Conservation (phyloP, 2,329 filamentous ascomycete genomes). For the Curvularia verruculosa region DNA sequence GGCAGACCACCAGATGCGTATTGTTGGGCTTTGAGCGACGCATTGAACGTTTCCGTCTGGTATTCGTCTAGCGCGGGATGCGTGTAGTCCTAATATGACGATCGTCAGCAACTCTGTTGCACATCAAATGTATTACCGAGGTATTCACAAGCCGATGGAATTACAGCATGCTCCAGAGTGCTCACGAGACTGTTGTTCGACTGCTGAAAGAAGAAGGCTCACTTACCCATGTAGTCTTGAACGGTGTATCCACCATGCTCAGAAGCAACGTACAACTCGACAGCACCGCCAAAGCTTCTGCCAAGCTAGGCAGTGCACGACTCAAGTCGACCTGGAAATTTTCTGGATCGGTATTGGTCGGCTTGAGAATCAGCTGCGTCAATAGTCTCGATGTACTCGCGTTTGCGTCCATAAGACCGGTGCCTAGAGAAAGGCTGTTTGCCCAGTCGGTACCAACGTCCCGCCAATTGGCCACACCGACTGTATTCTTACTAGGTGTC, state of each 20-base stretch:
- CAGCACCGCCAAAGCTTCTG: constrained; percentile 75
- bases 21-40: constrained; percentile 67
- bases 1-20: constrained; percentile 71
- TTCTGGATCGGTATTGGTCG: constrained; percentile 16
- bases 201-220: neutral
- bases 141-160: neutral
- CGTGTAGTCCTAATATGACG: constrained; percentile 50
- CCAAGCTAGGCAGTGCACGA: constrained; percentile 67
- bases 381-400: constrained; percentile 54
- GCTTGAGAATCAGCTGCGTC: constrained; percentile 52
- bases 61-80: constrained; percentile 50
- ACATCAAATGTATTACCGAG: neutral
- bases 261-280: constrained; percentile 70
- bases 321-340: constrained; percentile 52
- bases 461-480: constrained; percentile 52
- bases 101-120: neutral
- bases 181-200: neutral
- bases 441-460: constrained; percentile 54
- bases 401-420: constrained; percentile 52
- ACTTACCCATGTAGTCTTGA: constrained; percentile 57
- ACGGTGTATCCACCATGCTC: constrained; percentile 64
- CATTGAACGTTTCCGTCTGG: constrained; percentile 66
- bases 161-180: neutral
- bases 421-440: constrained; percentile 51
- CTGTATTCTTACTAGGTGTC: constrained; percentile 61